phyloP scores from a whole-genome alignment of 2,329 filamentous ascomycete genomes.

The Botryotinia calthae region DNA sequence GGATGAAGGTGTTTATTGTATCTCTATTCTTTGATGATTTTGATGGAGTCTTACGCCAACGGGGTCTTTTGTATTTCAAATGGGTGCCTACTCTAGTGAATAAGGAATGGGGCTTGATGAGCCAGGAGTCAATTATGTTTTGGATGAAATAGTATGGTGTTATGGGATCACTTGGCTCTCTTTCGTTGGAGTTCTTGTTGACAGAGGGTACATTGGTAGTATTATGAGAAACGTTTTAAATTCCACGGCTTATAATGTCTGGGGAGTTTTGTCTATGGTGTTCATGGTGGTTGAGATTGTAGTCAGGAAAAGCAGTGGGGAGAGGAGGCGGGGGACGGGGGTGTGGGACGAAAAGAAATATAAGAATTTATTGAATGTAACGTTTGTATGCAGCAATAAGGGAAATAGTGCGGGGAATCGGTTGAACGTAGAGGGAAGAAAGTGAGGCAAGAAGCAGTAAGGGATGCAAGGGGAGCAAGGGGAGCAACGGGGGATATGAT shows the following conservation, averaged over 20 bases:
- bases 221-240: not conserved
- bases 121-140: constrained; percentile 4
- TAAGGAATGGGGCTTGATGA: not conserved
- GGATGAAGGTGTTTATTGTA: constrained; percentile 20
- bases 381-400: not conserved
- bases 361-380: not conserved
- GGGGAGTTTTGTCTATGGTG: not conserved
- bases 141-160: not conserved
- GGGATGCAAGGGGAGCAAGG: not conserved
- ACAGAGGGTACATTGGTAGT: not conserved
- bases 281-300: not conserved
- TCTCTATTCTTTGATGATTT: not conserved
- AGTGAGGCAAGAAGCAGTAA: not conserved
- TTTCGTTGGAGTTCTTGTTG: not conserved
- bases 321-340: not conserved
- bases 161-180: not conserved
- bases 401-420: not conserved
- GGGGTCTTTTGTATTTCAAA: not conserved
- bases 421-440: not conserved
- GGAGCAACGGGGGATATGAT: not conserved
- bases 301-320: not conserved
- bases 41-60: not conserved
- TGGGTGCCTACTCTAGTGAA: not conserved
- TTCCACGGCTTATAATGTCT: not conserved
- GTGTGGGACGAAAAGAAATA: not conserved